Percentiles rank a stretch among this genome's conserved stretches.
Conservation (phyloP, 2,329 filamentous ascomycete species). For the Fusarium domesticum region DNA sequence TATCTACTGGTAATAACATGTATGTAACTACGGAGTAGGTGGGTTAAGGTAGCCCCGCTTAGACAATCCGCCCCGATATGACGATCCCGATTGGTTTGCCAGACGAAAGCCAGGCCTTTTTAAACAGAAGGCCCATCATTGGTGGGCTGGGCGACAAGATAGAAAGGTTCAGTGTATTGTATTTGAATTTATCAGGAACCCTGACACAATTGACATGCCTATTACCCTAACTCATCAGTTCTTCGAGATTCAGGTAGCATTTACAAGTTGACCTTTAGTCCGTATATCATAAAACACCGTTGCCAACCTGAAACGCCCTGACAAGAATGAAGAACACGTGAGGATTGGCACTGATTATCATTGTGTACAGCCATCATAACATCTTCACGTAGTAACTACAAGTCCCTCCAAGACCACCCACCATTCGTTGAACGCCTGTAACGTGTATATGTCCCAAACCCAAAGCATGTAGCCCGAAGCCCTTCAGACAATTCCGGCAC, state of each 20-base stretch:
- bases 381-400: conserved; percentile 22
- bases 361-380: conserved; percentile 8
- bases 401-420: neutral
- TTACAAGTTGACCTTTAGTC: neutral
- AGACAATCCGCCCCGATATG: neutral
- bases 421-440: conserved; percentile 29
- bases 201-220: no score
- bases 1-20: neutral
- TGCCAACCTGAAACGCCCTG: conserved; percentile 6
- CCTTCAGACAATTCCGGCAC: conserved; percentile 20
- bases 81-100: neutral
- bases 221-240: no score
- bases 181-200: no score
- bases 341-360: no score
- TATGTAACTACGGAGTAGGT: no score
- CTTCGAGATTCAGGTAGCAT: conserved; percentile 1
- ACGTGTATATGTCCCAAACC: conserved; percentile 25
- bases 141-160: neutral
- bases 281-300: conserved; percentile 8
- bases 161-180: neutral
- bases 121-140: neutral
- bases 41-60: neutral
- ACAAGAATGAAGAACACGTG: no score
- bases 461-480: conserved; percentile 19
- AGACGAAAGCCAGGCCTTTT: neutral